Evolutionary conservation across 148 eudicot species (phyloP).

Genomic region (Camellia sinensis): DNA sequence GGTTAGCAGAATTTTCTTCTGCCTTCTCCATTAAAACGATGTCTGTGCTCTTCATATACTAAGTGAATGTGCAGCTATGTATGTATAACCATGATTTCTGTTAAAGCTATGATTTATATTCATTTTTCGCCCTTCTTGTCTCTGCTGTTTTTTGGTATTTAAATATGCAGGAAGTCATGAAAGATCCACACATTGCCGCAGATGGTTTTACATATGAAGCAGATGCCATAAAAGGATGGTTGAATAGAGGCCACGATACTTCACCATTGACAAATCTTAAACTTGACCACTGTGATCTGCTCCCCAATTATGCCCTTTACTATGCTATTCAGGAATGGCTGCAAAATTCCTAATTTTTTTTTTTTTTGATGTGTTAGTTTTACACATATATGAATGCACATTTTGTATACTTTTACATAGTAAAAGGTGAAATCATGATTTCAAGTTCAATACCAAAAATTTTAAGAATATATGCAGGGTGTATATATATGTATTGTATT

Average conservation of each 20-base stretch:
- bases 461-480: background rate
- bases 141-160: background rate
- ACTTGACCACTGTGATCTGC: constrained; percentile 55
- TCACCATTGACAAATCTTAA: constrained; percentile 92
- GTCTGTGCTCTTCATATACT: no score
- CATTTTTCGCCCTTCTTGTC: background rate
- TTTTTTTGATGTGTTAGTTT: background rate
- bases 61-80: no score
- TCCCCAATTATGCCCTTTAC: constrained; percentile 75
- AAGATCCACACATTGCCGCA: constrained; percentile 80
- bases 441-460: background rate
- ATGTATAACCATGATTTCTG: background rate
- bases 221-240: constrained; percentile 83
- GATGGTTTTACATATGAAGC: constrained; percentile 90
- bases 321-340: constrained; percentile 83
- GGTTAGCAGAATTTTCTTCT: no score
- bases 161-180: constrained; percentile 65
- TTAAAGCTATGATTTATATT: background rate
- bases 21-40: no score
- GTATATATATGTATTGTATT: background rate
- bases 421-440: background rate
- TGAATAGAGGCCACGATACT: constrained; percentile 64
- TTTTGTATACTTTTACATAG: background rate
- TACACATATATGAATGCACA: constrained; percentile 14
- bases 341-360: constrained; percentile 34